phyloP scores from a whole-genome alignment of 2,329 filamentous ascomycete genomes.

The Diaporthe helianthi region DNA sequence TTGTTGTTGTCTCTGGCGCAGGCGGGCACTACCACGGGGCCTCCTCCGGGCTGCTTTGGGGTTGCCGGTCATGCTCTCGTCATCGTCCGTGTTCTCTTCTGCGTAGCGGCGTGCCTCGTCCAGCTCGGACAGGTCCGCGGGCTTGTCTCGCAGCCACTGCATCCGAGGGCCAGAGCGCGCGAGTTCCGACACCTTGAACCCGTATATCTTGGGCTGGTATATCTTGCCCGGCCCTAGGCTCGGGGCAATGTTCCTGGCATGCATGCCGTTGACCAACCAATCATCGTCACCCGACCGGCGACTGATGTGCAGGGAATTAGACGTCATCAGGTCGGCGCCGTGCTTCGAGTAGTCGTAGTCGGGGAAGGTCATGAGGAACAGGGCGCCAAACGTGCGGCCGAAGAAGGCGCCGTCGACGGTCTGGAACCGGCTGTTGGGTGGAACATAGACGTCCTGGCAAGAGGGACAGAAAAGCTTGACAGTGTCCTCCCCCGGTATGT shows the following conservation, averaged over 20 bases:
- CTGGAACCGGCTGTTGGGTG: slow-evolving; percentile 96
- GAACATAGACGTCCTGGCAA: slow-evolving; percentile 96
- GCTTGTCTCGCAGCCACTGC: slow-evolving; percentile 93
- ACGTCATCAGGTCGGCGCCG: slow-evolving; percentile 64
- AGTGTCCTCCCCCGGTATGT: slow-evolving; percentile 94
- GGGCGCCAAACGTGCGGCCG: slow-evolving; percentile 92
- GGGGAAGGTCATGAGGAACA: slow-evolving; percentile 98
- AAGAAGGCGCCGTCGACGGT: slow-evolving; percentile 98
- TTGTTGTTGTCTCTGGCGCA: slow-evolving; percentile 53
- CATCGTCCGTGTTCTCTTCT: slow-evolving; percentile 63
- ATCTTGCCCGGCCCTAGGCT: slow-evolving; percentile 83
- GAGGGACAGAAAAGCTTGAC: slow-evolving; percentile 98
- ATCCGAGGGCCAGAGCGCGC: slow-evolving; percentile 91
- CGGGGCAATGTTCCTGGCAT: slow-evolving; percentile 85
- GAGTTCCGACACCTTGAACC: slow-evolving; percentile 91
- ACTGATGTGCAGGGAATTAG: slow-evolving; percentile 41
- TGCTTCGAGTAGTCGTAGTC: slow-evolving; percentile 87
- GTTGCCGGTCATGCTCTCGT: slow-evolving; percentile 55
- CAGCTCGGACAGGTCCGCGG: slow-evolving; percentile 78
- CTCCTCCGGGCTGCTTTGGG: slow-evolving; percentile 53
- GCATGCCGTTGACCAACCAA: slow-evolving; percentile 80
- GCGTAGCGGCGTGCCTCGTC: slow-evolving; percentile 74
- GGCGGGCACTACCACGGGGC: slow-evolving; percentile 50
- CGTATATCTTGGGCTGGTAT: slow-evolving; percentile 96
- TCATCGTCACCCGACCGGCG: slow-evolving; percentile 52